phyloP scores from a whole-genome alignment of 257 asterid species.

The Linaria vulgaris region DNA sequence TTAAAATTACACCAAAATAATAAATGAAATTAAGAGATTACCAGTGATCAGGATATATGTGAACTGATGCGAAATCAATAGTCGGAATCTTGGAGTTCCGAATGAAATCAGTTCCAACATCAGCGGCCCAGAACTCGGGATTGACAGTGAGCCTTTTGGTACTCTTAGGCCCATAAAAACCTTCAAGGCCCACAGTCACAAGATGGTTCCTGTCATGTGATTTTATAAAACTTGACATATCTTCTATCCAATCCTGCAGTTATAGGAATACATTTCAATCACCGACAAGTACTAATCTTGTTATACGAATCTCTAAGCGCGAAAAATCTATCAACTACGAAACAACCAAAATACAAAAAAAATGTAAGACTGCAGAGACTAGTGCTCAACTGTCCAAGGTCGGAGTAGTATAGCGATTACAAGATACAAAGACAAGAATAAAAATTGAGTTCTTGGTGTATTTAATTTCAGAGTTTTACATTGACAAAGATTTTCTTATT shows the following conservation, averaged over 20 bases:
- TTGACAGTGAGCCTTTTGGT: slow-evolving; percentile 70
- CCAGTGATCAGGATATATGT: slow-evolving; percentile 98
- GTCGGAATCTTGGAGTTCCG: slow-evolving; percentile 85
- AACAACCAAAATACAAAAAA: background rate
- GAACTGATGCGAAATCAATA: slow-evolving; percentile 92
- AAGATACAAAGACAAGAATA: background rate
- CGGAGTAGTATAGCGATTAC: background rate
- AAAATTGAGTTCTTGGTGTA: background rate
- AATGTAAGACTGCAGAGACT: background rate
- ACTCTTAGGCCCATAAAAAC: slow-evolving; percentile 91
- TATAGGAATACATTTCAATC: slow-evolving; percentile 14
- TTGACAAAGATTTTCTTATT: slow-evolving; percentile 19
- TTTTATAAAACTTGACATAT: slow-evolving; percentile 83
- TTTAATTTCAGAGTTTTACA: background rate
- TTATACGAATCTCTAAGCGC: too few relatives aligned
- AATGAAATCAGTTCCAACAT: slow-evolving; percentile 87
- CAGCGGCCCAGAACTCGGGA: slow-evolving; percentile 95
- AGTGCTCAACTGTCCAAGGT: background rate
- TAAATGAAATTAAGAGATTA: slow-evolving; percentile 34
- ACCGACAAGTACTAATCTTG: background rate
- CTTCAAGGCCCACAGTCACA: slow-evolving; percentile 93
- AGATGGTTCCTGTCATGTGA: slow-evolving; percentile 84
- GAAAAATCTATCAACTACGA: background rate
- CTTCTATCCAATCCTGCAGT: slow-evolving; percentile 96
- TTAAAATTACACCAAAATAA: background rate